Evolutionary conservation across 768 basidiomycete species (phyloP).

Genomic region (Russula emetica): DNA sequence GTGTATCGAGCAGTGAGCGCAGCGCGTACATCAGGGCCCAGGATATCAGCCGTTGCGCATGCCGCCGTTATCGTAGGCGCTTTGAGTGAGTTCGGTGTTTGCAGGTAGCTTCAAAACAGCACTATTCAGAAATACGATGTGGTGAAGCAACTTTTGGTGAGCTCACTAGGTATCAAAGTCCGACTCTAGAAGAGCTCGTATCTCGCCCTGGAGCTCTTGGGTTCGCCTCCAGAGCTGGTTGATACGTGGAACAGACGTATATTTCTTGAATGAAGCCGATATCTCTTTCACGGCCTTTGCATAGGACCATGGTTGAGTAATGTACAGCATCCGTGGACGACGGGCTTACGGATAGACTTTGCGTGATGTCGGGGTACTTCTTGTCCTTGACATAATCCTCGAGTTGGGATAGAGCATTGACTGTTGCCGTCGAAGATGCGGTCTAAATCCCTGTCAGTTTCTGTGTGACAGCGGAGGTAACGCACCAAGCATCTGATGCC

Average conservation of each 20-base stretch:
- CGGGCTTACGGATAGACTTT: conserved; percentile 68
- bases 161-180: conserved; percentile 93
- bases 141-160: background rate
- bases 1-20: conserved; percentile 87
- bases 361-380: conserved; percentile 78
- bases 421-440: conserved; percentile 39
- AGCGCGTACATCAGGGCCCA: conserved; percentile 77
- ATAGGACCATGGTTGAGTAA: conserved; percentile 11
- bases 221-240: conserved; percentile 74
- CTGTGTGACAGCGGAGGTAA: conserved; percentile 10
- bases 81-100: conserved; percentile 55
- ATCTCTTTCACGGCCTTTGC: conserved; percentile 84
- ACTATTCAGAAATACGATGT: background rate
- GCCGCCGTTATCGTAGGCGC: conserved; percentile 68
- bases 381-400: conserved; percentile 73
- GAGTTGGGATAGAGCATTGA: conserved; percentile 76
- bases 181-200: conserved; percentile 74
- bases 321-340: conserved; percentile 7
- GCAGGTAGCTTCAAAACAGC: conserved; percentile 59
- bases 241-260: conserved; percentile 70
- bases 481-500: conserved; percentile 91
- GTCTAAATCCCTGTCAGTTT: background rate
- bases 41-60: conserved; percentile 82
- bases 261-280: conserved; percentile 72
- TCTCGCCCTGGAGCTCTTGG: conserved; percentile 74